Conservation (phyloP, 1,284 basidiomycete species). For the Tylopilus sp. region DNA sequence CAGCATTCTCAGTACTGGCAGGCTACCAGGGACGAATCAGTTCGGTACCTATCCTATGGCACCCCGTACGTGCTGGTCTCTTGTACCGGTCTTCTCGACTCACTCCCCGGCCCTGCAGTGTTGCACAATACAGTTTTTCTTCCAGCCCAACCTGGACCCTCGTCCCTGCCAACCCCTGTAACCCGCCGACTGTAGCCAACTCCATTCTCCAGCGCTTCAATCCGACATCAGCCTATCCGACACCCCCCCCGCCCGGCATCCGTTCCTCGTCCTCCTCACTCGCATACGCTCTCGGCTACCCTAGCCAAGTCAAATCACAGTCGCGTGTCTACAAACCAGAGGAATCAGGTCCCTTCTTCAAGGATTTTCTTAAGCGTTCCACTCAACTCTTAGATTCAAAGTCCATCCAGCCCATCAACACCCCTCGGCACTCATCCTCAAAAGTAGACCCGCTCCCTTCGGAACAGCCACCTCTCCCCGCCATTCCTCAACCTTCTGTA, state of each 20-base stretch:
- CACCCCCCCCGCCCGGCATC: conserved; percentile 62
- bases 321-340: conserved; percentile 43
- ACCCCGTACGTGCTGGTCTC: conserved; percentile 20
- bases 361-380: conserved; percentile 58
- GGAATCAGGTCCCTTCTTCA: conserved; percentile 60
- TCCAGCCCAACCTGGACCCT: conserved; percentile 35
- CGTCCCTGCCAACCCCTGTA: conserved; percentile 41
- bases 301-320: conserved; percentile 33
- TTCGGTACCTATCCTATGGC: conserved; percentile 32
- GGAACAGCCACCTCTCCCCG: conserved; percentile 13
- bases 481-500: conserved; percentile 37
- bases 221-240: conserved; percentile 60
- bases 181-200: conserved; percentile 49
- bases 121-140: conserved; percentile 41
- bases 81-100: neutral
- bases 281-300: conserved; percentile 62
- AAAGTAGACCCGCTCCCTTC: conserved; percentile 12
- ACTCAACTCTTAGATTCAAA: conserved; percentile 34
- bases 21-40: conserved; percentile 29
- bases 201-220: conserved; percentile 58
- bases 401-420: conserved; percentile 19
- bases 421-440: conserved; percentile 11
- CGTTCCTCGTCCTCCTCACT: conserved; percentile 66
- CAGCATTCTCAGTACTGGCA: conserved; percentile 34
- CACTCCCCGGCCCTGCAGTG: conserved; percentile 11